These are phyloP conservation scores for Didymosphaeria variabile DNA, from an alignment of 2,329 filamentous ascomycete genomes.

Conservation along the genomic window DNA sequence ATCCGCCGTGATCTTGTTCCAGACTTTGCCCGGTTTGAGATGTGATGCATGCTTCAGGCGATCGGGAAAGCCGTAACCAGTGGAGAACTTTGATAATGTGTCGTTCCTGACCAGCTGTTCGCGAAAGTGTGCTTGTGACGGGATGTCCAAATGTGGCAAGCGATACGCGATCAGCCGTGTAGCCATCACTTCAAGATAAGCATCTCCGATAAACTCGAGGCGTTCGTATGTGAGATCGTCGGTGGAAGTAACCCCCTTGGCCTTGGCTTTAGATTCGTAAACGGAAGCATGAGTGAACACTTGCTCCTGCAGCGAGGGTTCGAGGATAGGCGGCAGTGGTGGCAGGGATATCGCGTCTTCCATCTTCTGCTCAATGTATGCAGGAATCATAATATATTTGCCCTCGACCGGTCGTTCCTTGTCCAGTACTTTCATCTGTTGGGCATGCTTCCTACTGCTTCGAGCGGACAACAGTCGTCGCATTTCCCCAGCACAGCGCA, in stretches of 20 bases:
- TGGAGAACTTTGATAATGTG: conserved; percentile 75
- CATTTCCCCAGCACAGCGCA: conserved; percentile 41
- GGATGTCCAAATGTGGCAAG: conserved; percentile 71
- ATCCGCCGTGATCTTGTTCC: conserved; percentile 79
- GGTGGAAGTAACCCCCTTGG: conserved; percentile 21
- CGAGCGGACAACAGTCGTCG: conserved; percentile 37
- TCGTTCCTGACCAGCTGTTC: conserved; percentile 84
- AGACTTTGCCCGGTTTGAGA: conserved; percentile 42
- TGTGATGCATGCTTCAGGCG: conserved; percentile 63
- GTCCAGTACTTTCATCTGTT: conserved; percentile 59
- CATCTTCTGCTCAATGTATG: conserved; percentile 39
- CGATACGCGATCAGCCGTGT: conserved; percentile 78
- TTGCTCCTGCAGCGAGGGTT: conserved; percentile 67
- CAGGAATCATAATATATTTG: conserved; percentile 32
- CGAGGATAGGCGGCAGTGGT: conserved; percentile 67
- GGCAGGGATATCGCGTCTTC: conserved; percentile 56
- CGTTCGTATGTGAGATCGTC: conserved; percentile 71
- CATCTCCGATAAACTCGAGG: conserved; percentile 89
- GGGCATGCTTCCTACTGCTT: conserved; percentile 48
- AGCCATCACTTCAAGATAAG: conserved; percentile 81
- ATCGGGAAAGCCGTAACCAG: conserved; percentile 74
- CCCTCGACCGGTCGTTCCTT: conserved; percentile 35
- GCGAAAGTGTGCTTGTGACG: conserved; percentile 77
- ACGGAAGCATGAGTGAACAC: conserved; percentile 70
- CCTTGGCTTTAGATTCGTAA: conserved; percentile 14